These are phyloP conservation scores for Ustilago shanxiensis DNA, from an alignment of 1,284 basidiomycete genomes.

Conservation along the genomic window DNA sequence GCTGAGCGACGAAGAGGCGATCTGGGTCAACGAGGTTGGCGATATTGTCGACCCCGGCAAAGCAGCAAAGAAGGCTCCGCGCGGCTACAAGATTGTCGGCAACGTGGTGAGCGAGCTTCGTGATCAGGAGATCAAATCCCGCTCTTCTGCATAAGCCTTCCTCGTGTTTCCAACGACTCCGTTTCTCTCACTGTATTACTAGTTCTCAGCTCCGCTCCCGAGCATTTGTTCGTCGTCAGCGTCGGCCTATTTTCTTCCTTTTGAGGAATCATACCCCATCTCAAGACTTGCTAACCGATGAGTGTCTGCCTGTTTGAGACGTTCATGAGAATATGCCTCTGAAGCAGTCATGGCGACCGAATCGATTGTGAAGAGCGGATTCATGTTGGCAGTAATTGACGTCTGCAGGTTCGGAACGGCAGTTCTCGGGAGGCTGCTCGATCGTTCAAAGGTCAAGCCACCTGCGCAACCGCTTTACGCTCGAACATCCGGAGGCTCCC, in stretches of 20 bases:
- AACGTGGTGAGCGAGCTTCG: slow-evolving; percentile 64
- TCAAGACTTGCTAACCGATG: not conserved
- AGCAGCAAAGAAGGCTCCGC: slow-evolving; percentile 61
- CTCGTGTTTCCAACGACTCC: not conserved
- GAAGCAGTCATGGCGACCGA: too few relatives aligned
- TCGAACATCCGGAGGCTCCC: not conserved
- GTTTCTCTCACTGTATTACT: slow-evolving; percentile 25
- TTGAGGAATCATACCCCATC: slow-evolving; percentile 17
- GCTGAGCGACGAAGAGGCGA: slow-evolving; percentile 50
- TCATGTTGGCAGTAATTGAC: slow-evolving; percentile 2
- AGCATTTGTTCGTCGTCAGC: too few relatives aligned
- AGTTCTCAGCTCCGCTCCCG: slow-evolving; percentile 5
- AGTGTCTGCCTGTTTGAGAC: too few relatives aligned
- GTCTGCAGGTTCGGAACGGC: not conserved
- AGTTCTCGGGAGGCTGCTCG: not conserved
- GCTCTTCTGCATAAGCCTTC: slow-evolving; percentile 22
- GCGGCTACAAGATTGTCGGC: slow-evolving; percentile 66
- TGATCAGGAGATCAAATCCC: slow-evolving; percentile 53
- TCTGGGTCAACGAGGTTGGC: slow-evolving; percentile 66
- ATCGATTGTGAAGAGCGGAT: too few relatives aligned
- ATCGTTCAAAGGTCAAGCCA: not conserved
- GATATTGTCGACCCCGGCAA: slow-evolving; percentile 68
- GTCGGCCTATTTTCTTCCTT: not conserved
- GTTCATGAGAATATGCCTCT: too few relatives aligned
- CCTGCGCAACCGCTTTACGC: not conserved